phyloP scores from a whole-genome alignment of 345 rosid genomes.

The Aurinia saxatilis region DNA sequence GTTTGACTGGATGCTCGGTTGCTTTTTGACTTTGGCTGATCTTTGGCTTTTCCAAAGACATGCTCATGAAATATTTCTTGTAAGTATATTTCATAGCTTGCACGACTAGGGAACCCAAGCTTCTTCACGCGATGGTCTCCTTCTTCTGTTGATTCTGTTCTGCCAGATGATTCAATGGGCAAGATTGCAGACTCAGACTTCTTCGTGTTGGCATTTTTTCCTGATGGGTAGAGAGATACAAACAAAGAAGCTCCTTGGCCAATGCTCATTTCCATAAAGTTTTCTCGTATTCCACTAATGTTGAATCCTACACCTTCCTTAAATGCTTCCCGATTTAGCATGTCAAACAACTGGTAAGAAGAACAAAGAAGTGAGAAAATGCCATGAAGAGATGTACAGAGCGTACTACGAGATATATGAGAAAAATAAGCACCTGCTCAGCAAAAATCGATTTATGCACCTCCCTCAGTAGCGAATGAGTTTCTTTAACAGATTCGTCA shows the following conservation, averaged over 20 bases:
- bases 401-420: not conserved
- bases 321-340: conserved; percentile 72
- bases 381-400: not conserved
- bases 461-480: conserved; percentile 57
- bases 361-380: conserved; percentile 18
- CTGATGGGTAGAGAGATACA: conserved; percentile 58
- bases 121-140: conserved; percentile 31
- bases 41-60: conserved; percentile 45
- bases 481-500: conserved; percentile 56
- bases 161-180: conserved; percentile 43
- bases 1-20: conserved; percentile 39
- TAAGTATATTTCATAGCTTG: conserved; percentile 72
- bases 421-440: conserved; percentile 55
- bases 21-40: conserved; percentile 33
- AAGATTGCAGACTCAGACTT: conserved; percentile 33
- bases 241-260: conserved; percentile 68
- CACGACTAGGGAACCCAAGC: conserved; percentile 42
- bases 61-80: conserved; percentile 75
- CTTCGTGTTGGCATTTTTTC: conserved; percentile 27
- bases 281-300: conserved; percentile 80
- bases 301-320: conserved; percentile 64
- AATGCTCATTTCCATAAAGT: conserved; percentile 62
- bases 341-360: conserved; percentile 68
- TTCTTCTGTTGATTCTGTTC: conserved; percentile 32
- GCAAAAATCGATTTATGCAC: conserved; percentile 79